phyloP scores from a whole-genome alignment of 2,329 filamentous ascomycete species.

The Diaporthe sp. region DNA sequence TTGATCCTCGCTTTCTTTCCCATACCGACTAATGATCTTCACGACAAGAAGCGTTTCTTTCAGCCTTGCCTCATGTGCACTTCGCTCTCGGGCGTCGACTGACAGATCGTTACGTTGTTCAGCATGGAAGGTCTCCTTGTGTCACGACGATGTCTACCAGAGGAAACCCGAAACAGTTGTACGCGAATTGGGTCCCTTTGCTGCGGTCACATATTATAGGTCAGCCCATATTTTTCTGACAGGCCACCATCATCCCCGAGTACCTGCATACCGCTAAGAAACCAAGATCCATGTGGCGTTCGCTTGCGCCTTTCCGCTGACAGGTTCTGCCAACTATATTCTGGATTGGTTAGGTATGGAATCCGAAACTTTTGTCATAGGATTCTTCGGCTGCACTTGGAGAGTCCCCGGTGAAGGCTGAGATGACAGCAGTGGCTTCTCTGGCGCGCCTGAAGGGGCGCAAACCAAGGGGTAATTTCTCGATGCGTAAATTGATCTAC shows the following conservation, averaged over 20 bases:
- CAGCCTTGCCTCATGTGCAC: background rate
- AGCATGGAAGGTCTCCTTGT: background rate
- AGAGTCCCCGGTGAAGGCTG: background rate
- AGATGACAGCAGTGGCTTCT: background rate
- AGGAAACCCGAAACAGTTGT: background rate
- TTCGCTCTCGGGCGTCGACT: background rate
- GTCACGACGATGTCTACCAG: background rate
- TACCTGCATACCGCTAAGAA: too few species aligned
- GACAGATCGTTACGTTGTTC: background rate
- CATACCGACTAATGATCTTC: background rate
- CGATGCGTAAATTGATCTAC: background rate
- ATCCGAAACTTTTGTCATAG: background rate
- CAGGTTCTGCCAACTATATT: background rate
- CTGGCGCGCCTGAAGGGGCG: background rate
- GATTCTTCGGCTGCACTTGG: background rate
- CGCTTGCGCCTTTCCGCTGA: background rate
- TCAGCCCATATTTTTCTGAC: background rate
- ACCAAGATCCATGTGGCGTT: background rate
- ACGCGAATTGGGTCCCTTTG: background rate
- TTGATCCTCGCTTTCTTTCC: background rate
- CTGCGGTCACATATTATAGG: background rate
- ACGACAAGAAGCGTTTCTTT: background rate
- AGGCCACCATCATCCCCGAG: background rate
- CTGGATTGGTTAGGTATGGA: background rate
- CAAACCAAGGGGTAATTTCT: background rate